phyloP scores from a whole-genome alignment of 2,329 filamentous ascomycete species.

The Colletotrichum noveboracense region DNA sequence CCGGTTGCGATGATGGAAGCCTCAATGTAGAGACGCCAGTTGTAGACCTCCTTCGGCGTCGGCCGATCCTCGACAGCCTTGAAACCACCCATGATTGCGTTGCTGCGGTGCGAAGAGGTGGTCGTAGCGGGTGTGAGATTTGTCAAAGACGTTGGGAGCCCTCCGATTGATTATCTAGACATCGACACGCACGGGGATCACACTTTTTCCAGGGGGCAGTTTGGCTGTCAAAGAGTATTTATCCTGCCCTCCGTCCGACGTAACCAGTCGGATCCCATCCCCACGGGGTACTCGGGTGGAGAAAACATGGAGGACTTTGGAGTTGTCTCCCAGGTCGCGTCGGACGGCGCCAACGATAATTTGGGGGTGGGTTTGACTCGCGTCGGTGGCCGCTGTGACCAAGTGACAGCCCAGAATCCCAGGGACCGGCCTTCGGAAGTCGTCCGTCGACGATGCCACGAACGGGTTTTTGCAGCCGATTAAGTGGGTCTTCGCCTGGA shows the following conservation, averaged over 20 bases:
- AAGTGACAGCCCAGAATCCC: background rate
- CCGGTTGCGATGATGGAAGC: conserved; percentile 53
- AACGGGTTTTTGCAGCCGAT: background rate
- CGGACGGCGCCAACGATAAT: background rate
- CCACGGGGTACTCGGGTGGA: conserved; percentile 13
- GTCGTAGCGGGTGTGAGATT: background rate
- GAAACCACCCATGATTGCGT: conserved; percentile 38
- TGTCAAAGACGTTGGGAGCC: background rate
- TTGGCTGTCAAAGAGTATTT: conserved; percentile 14
- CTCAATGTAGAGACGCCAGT: conserved; percentile 54
- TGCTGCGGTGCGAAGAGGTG: background rate
- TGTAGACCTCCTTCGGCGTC: conserved; percentile 62
- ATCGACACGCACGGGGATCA: background rate
- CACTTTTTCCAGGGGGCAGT: background rate
- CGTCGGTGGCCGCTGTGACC: background rate
- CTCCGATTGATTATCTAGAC: background rate
- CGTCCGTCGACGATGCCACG: conserved; percentile 10
- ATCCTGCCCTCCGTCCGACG: background rate
- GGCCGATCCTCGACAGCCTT: conserved; percentile 59
- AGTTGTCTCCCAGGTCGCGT: background rate
- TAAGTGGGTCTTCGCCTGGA: background rate
- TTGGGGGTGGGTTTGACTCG: conserved; percentile 10
- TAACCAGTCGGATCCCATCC: conserved; percentile 15
- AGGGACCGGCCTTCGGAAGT: conserved; percentile 8
- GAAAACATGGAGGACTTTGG: conserved; percentile 15